Conservation (phyloP, 257 asterid genomes). For the Lithospermum erythrorhizon region DNA sequence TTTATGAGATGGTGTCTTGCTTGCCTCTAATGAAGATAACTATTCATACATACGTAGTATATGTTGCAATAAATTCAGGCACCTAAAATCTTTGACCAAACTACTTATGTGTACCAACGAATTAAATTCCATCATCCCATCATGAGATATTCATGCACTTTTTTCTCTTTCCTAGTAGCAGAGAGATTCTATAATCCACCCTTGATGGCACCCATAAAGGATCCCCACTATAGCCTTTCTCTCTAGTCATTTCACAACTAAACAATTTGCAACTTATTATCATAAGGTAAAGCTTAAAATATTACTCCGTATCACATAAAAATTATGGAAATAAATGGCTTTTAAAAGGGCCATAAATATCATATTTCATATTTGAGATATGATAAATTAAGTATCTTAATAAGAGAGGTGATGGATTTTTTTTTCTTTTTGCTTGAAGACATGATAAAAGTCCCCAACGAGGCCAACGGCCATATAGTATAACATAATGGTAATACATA, state of each 20-base stretch:
- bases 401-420: too few relatives aligned
- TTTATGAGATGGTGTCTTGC: too few relatives aligned
- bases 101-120: not conserved
- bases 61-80: slow-evolving; percentile 12
- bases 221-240: not conserved
- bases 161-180: not conserved
- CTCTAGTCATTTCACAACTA: not conserved
- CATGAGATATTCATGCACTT: not conserved
- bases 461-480: too few relatives aligned
- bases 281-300: not conserved
- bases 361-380: too few relatives aligned
- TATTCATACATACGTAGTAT: not conserved
- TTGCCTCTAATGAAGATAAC: not conserved
- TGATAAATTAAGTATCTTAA: too few relatives aligned
- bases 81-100: slow-evolving; percentile 19
- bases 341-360: too few relatives aligned
- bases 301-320: too few relatives aligned
- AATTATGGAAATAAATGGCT: too few relatives aligned
- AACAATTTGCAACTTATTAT: too few relatives aligned
- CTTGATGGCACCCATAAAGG: not conserved
- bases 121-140: not conserved
- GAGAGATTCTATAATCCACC: not conserved
- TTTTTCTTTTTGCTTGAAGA: too few relatives aligned
- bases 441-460: too few relatives aligned
- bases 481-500: too few relatives aligned